These are phyloP conservation scores for Thozetella sp. DNA, from an alignment of 495 filamentous ascomycete genomes.

Conservation along the genomic window DNA sequence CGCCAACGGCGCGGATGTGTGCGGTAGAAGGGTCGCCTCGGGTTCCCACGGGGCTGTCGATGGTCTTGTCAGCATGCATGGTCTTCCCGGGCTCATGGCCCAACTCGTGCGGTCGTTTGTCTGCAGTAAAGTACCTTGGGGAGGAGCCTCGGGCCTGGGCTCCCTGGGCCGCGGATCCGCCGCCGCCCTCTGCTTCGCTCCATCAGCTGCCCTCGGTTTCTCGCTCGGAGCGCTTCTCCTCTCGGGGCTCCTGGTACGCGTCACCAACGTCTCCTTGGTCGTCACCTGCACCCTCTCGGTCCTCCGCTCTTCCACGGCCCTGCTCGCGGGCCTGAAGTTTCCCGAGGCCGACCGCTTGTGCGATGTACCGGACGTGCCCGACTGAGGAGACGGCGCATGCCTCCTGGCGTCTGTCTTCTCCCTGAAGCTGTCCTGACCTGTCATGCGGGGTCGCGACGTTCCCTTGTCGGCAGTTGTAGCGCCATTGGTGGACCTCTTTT, in stretches of 20 bases:
- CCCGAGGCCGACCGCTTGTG: conserved; percentile 47
- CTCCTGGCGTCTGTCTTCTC: conserved; percentile 2
- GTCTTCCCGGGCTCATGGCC: not conserved
- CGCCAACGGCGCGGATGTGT: conserved; percentile 87
- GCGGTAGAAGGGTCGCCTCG: conserved; percentile 76
- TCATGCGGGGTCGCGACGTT: conserved; percentile 35
- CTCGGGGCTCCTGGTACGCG: conserved; percentile 65
- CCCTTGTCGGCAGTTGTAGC: conserved; percentile 30
- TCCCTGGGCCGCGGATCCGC: conserved; percentile 43
- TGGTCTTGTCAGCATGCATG: conserved; percentile 16
- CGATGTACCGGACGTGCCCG: conserved; percentile 26
- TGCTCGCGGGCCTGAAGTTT: conserved; percentile 37
- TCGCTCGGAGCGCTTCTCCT: conserved; percentile 50
- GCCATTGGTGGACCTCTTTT: conserved; percentile 40
- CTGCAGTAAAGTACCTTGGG: conserved; percentile 22
- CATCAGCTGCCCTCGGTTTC: conserved; percentile 26
- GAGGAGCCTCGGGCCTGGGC: conserved; percentile 35
- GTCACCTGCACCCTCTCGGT: conserved; percentile 60
- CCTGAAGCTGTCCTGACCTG: conserved; percentile 20
- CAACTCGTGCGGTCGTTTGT: not conserved
- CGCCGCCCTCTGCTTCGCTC: conserved; percentile 42
- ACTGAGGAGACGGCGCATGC: conserved; percentile 16
- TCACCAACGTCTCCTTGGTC: conserved; percentile 63
- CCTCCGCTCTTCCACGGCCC: conserved; percentile 40
- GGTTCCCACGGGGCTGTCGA: conserved; percentile 67